Conservation (phyloP, 345 rosid species). For the Acer saccharum region DNA sequence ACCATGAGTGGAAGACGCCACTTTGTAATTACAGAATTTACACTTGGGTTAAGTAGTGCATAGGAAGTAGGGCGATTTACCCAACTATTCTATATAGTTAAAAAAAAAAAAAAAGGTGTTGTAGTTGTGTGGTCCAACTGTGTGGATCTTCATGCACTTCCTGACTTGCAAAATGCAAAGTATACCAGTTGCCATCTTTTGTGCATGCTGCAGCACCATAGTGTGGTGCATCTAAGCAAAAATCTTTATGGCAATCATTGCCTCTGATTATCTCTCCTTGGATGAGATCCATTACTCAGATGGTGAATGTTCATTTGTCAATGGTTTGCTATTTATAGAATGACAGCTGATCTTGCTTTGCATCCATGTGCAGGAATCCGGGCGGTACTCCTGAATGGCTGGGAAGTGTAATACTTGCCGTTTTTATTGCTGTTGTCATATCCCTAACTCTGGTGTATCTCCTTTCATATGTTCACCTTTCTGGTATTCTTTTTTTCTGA, state of each 20-base stretch:
- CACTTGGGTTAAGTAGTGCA: background rate
- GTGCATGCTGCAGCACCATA: background rate
- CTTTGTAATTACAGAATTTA: background rate
- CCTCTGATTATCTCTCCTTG: background rate
- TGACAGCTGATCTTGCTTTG: constrained; percentile 11
- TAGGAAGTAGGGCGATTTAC: background rate
- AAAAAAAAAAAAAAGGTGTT: background rate
- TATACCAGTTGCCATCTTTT: background rate
- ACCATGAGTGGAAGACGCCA: background rate
- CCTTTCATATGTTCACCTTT: constrained; percentile 85
- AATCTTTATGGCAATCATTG: background rate
- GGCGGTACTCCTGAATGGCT: constrained; percentile 91
- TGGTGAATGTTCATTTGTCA: background rate
- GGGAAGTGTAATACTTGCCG: constrained; percentile 56
- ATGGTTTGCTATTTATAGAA: constrained; percentile 4
- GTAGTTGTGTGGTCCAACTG: background rate
- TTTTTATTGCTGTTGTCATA: constrained; percentile 56
- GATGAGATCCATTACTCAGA: background rate
- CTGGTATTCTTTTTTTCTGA: constrained; percentile 49
- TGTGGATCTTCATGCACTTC: background rate
- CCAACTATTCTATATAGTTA: background rate
- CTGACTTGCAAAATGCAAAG: background rate
- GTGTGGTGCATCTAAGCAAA: background rate
- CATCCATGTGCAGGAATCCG: constrained; percentile 62
- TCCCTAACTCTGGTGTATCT: constrained; percentile 80